phyloP scores from a whole-genome alignment of 129 eudicot species.

The Chrysanthemum lavandulifolium region DNA sequence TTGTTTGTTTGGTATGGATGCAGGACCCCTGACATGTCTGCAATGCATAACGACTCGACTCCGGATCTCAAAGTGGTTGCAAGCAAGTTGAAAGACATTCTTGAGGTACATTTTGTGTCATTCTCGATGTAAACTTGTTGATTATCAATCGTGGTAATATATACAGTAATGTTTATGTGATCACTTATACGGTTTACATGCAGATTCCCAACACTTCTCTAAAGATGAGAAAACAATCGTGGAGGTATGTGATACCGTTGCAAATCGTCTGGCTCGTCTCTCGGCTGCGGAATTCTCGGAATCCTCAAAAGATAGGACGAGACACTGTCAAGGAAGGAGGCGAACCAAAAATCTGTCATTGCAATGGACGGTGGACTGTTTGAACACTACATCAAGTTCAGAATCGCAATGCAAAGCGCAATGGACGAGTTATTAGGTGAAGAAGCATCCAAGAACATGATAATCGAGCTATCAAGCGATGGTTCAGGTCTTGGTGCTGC shows the following conservation, averaged over 20 bases:
- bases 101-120: slow-evolving; percentile 61
- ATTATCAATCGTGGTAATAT: neutral
- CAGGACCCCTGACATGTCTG: slow-evolving; percentile 93
- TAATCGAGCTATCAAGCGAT: slow-evolving; percentile 65
- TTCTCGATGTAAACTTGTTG: neutral
- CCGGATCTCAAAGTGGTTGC: slow-evolving; percentile 85
- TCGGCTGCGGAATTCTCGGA: slow-evolving; percentile 91
- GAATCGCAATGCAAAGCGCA: slow-evolving; percentile 50
- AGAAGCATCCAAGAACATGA: slow-evolving; percentile 35
- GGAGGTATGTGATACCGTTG: slow-evolving; percentile 66
- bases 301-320: slow-evolving; percentile 67
- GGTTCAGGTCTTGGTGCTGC: slow-evolving; percentile 98
- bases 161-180: neutral
- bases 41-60: slow-evolving; percentile 91
- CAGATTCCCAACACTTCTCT: slow-evolving; percentile 74
- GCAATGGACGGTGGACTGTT: slow-evolving; percentile 90
- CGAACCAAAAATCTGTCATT: slow-evolving; percentile 58
- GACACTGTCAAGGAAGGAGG: slow-evolving; percentile 49
- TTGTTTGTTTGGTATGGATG: slow-evolving; percentile 22
- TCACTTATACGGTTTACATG: neutral
- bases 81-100: slow-evolving; percentile 69
- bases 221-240: slow-evolving; percentile 63
- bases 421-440: slow-evolving; percentile 75
- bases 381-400: slow-evolving; percentile 84
- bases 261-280: slow-evolving; percentile 89